Evolutionary conservation across 2,329 filamentous ascomycete species (phyloP).

Genomic region (Juglanconis sp.): DNA sequence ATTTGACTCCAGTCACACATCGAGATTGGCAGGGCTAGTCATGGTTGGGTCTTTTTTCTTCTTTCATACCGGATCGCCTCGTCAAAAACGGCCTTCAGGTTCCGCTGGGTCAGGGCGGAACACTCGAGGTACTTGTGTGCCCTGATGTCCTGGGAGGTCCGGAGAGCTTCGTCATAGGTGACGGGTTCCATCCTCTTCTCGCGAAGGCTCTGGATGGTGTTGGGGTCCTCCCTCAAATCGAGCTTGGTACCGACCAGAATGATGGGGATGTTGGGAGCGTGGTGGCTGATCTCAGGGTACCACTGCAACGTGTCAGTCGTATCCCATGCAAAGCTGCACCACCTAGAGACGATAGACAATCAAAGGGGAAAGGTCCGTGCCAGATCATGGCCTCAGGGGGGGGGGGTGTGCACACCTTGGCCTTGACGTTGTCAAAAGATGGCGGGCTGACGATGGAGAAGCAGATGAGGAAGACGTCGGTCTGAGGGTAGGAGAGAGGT

Average conservation of each 20-base stretch:
- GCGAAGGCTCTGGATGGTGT: slow-evolving; percentile 76
- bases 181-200: slow-evolving; percentile 97
- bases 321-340: not conserved
- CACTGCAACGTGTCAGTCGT: slow-evolving; percentile 55
- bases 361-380: not conserved
- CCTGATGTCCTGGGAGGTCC: slow-evolving; percentile 88
- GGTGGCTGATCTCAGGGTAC: slow-evolving; percentile 96
- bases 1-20: slow-evolving; percentile 3
- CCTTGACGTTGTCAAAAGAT: slow-evolving; percentile 92
- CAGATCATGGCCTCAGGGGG: not conserved
- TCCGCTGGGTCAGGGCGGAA: slow-evolving; percentile 92
- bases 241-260: slow-evolving; percentile 97
- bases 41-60: not conserved
- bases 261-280: slow-evolving; percentile 91
- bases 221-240: slow-evolving; percentile 85
- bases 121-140: slow-evolving; percentile 98
- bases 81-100: slow-evolving; percentile 97
- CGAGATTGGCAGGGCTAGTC: slow-evolving; percentile 26
- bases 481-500: slow-evolving; percentile 94
- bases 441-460: slow-evolving; percentile 97
- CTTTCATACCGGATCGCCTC: slow-evolving; percentile 86
- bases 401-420: slow-evolving; percentile 65
- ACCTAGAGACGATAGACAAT: not conserved
- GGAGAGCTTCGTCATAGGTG: slow-evolving; percentile 85
- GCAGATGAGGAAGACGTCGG: slow-evolving; percentile 96